phyloP scores from a whole-genome alignment of 1,284 basidiomycete species.

The Moesziomyces sp. region DNA sequence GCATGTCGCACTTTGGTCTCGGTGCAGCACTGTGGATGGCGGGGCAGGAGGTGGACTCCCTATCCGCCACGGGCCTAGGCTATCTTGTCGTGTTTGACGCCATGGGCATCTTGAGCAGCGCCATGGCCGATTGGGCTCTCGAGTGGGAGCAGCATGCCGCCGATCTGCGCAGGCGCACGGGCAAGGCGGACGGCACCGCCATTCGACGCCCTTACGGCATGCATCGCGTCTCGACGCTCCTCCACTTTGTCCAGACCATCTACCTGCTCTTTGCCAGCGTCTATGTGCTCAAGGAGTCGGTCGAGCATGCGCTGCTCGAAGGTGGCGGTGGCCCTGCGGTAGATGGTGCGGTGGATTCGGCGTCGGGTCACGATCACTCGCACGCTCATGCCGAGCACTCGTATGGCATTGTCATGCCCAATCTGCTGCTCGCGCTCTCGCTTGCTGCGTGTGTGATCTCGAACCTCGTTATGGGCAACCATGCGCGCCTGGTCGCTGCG shows the following conservation, averaged over 20 bases:
- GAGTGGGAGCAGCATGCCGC: constrained; percentile 43
- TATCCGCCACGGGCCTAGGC: constrained; percentile 87
- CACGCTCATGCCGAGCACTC: constrained; percentile 52
- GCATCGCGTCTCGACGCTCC: constrained; percentile 78
- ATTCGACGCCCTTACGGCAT: constrained; percentile 71
- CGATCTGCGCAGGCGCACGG: constrained; percentile 24
- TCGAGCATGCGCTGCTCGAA: constrained; percentile 69
- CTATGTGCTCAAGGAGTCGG: constrained; percentile 91
- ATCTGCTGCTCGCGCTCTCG: constrained; percentile 41
- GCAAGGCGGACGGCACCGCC: constrained; percentile 24
- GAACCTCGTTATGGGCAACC: constrained; percentile 61
- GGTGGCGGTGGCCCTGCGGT: constrained; percentile 16
- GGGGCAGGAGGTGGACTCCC: constrained; percentile 88
- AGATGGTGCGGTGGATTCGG: constrained; percentile 23
- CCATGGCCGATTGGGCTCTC: constrained; percentile 39
- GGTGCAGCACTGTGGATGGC: constrained; percentile 81
- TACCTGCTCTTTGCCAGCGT: constrained; percentile 90
- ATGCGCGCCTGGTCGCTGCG: constrained; percentile 60
- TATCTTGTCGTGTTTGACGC: constrained; percentile 97
- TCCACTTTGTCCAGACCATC: constrained; percentile 86
- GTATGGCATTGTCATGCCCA: constrained; percentile 52
- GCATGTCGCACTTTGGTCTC: constrained; percentile 70
- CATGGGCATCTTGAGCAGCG: constrained; percentile 55
- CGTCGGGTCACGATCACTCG: constrained; percentile 41
- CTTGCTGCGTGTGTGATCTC: constrained; percentile 49